These are phyloP conservation scores for Ascochyta clinopodiicola DNA, from an alignment of 2,329 filamentous ascomycete genomes.

Conservation along the genomic window DNA sequence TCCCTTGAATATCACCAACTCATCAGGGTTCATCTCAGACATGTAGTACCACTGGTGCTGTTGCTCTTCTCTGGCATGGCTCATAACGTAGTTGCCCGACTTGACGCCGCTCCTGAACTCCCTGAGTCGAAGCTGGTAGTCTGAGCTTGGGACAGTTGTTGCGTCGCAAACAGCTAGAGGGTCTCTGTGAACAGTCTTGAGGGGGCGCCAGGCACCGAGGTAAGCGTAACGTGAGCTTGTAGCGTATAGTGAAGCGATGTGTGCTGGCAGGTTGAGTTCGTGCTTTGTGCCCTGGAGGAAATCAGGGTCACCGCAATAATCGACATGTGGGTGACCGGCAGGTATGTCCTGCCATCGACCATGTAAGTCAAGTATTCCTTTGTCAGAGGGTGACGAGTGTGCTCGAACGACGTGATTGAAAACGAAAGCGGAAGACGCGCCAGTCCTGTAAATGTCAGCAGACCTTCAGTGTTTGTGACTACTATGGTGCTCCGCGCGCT, in stretches of 20 bases:
- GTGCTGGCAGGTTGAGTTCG: constrained; percentile 25
- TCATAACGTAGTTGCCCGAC: constrained; percentile 28
- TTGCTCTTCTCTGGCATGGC: constrained; percentile 15
- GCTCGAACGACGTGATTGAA: constrained; percentile 49
- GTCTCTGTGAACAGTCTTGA: constrained; percentile 29
- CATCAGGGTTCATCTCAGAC: constrained; percentile 29
- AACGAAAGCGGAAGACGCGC: constrained; percentile 35
- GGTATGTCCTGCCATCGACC: constrained; percentile 50
- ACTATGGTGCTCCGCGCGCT: not conserved
- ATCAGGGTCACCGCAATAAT: constrained; percentile 22
- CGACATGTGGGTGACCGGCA: constrained; percentile 29
- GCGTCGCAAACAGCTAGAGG: constrained; percentile 36
- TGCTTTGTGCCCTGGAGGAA: constrained; percentile 21
- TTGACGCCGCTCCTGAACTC: constrained; percentile 26
- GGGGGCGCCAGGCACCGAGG: constrained; percentile 41
- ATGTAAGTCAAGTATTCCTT: constrained; percentile 51
- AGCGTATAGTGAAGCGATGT: constrained; percentile 8
- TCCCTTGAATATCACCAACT: constrained; percentile 37
- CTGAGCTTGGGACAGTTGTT: constrained; percentile 21
- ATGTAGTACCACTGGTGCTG: constrained; percentile 39
- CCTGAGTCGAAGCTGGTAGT: constrained; percentile 26
- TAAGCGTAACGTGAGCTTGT: constrained; percentile 31
- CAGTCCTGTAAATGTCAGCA: constrained; percentile 17
- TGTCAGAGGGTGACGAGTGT: constrained; percentile 55
- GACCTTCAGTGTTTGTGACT: not conserved